Evolutionary conservation across 306 rosid genomes (phyloP), one percentile per base, ranked within the genome.

Genomic region (Mucuna pruriens): DNA sequence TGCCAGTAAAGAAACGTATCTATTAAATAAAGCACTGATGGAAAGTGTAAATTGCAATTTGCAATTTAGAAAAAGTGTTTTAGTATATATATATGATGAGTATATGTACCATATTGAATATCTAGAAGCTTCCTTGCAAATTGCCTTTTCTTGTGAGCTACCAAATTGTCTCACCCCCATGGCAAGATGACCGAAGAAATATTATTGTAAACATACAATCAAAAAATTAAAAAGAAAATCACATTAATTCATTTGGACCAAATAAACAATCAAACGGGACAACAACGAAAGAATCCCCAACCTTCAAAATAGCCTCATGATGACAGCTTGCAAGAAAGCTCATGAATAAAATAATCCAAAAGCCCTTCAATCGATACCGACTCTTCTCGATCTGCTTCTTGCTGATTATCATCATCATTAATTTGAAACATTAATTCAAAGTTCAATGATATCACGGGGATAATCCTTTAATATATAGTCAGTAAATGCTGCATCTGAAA

Each of bases 291-390:
- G 40, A 65, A 60, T 29, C 42, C 1, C 63, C 33, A 84, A 95
- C 99, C 97, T 93, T 93, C 68, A 89, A 85, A 95, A 95, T 80
- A 95, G 82, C 83, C 88, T n/a, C n/a, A n/a, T 89, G 78, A 93
- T 82, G 61, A 93, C 90, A 38, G 99, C 99, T 85, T 95, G 84
- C 85, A 75, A 46, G 94, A 88, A 72, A 91, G 90, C 91, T 95
- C 94, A 9, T 87, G 83, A 38, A 86, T 89, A 65, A 93, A 91
- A 83, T 91, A 95, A 85, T 95, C 98, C 75, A 95, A 68, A 74
- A 95, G 94, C 77, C 84, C 86, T 82, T 89, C 91, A 9, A 93
- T 91, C 0, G 90, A 86, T 70, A 39, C 44, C 68, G 91, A 82
- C 89, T 89, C 58, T 87, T 85, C n/a, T n/a, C n/a, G n/a, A 80